phyloP scores from a whole-genome alignment of 73 alveolate species.

The Paraurostyla sp. region DNA sequence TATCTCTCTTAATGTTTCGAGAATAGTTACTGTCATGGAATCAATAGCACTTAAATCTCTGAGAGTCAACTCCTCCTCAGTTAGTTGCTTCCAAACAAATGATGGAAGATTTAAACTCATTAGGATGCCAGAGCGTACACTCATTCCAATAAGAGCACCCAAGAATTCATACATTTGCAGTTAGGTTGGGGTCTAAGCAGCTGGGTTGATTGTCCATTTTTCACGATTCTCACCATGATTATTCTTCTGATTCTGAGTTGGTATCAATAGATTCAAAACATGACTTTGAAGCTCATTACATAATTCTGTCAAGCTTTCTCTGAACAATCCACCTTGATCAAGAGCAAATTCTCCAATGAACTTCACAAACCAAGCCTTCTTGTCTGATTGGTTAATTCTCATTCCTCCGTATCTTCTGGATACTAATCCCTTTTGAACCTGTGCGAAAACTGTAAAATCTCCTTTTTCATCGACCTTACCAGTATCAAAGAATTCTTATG shows the following conservation, averaged over 20 bases:
- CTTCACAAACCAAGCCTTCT: conserved; percentile 79
- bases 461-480: conserved; percentile 64
- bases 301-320: conserved; percentile 85
- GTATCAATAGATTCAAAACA: conserved; percentile 86
- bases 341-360: conserved; percentile 90
- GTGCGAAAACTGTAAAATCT: conserved; percentile 60
- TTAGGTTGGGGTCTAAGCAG: conserved; percentile 77
- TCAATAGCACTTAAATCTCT: conserved; percentile 86
- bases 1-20: conserved; percentile 79
- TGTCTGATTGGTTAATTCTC: conserved; percentile 62
- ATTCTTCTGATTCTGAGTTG: conserved; percentile 86
- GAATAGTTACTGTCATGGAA: conserved; percentile 75
- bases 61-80: conserved; percentile 76
- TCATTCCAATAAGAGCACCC: conserved; percentile 91
- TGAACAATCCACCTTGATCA: conserved; percentile 92
- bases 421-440: conserved; percentile 44
- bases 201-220: conserved; percentile 92
- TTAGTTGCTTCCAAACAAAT: conserved; percentile 90
- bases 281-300: conserved; percentile 85
- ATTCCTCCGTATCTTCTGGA: conserved; percentile 46
- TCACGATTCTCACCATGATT: conserved; percentile 89
- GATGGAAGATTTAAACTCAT: conserved; percentile 89
- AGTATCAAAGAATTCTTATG: conserved; percentile 26
- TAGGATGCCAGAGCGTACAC: conserved; percentile 84
- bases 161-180: conserved; percentile 86